Base-by-base conservation (phyloP, 2,329 filamentous ascomycete genomes). In the Knufia petricola region DNA sequence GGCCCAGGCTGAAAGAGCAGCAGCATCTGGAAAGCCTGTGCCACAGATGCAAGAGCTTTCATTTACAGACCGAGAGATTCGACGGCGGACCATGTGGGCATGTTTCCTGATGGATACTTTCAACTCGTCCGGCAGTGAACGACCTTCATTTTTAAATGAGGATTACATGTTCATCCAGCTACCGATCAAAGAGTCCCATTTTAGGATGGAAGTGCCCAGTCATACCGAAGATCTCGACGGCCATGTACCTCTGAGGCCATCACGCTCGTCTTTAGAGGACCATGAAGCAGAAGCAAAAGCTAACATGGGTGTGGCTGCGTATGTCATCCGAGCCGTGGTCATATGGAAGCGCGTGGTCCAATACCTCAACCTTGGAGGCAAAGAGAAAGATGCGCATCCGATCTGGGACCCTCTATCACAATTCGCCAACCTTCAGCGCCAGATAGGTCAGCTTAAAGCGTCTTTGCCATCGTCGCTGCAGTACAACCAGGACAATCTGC, bases 81-180 rank as follows among this genome's bases (percentile, higher is more conserved):
- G 92, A 52, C 75, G 92, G 57, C 79, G 92, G 49, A 92, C 88
- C 2, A 96, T 98, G 90, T 98, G 92, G 92, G 86, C 89, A 10
- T 96, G 90, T 63, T 95, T 95, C 61, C 67, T 95, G 49, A 95
- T 96, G 89, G 92, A 98, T 63, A 81, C 90, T 0, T 95, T 95
- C 71, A 95, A 94, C 66, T 95, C 90, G 0, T 95, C 89, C 1
- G 90, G 92, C 1, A 94, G 87, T 2, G 89, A 95, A 60, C 78
- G 90, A 31, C 92, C 92, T 17, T 86, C 87, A 46, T 95, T 95
- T 58, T 84, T 95, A 48, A 84, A 86, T 56, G 88, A 95, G 64
- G 86, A 92, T 56, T 87, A 86, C 48, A 77, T 96, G 52, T 83
- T 87, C 57, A 87, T 95, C 13, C 90, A 92, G 55, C 69, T 98